These are phyloP conservation scores for Ajuga chamaepitys DNA, from an alignment of 257 asterid genomes.

Conservation along the genomic window DNA sequence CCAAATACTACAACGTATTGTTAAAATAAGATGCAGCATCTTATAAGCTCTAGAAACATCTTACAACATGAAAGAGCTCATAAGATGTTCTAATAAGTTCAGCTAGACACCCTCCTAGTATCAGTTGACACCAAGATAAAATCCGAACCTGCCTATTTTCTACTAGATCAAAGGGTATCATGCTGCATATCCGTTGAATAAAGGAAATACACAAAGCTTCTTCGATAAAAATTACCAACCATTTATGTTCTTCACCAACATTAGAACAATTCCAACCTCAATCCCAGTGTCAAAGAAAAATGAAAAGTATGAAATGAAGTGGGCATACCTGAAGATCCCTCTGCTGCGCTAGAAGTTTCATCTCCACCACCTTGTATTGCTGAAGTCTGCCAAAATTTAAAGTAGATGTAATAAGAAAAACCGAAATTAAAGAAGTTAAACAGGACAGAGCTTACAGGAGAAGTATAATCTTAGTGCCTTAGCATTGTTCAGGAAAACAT, in stretches of 20 bases:
- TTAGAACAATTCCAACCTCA: background rate
- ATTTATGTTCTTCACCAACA: background rate
- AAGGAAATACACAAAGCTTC: background rate
- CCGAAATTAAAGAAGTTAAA: background rate
- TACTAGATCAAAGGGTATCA: background rate
- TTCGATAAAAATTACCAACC: background rate
- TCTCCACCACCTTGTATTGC: conserved; percentile 57
- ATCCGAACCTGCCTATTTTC: background rate
- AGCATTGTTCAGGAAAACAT: background rate
- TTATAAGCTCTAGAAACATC: no score
- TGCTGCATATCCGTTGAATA: background rate
- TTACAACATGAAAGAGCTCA: no score
- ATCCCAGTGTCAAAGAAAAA: background rate
- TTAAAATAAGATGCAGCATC: no score
- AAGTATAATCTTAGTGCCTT: background rate
- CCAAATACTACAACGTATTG: no score
- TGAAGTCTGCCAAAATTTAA: conserved; percentile 43
- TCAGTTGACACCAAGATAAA: background rate
- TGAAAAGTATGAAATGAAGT: background rate
- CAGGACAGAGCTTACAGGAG: background rate
- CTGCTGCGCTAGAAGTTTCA: conserved; percentile 62
- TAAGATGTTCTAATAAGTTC: no score
- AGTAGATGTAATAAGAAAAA: conserved; percentile 3
- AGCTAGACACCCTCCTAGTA: no score
- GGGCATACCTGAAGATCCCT: conserved; percentile 64